phyloP scores from a whole-genome alignment of 1,139 yeast species.

The Saccharomycopsis hybrid region DNA sequence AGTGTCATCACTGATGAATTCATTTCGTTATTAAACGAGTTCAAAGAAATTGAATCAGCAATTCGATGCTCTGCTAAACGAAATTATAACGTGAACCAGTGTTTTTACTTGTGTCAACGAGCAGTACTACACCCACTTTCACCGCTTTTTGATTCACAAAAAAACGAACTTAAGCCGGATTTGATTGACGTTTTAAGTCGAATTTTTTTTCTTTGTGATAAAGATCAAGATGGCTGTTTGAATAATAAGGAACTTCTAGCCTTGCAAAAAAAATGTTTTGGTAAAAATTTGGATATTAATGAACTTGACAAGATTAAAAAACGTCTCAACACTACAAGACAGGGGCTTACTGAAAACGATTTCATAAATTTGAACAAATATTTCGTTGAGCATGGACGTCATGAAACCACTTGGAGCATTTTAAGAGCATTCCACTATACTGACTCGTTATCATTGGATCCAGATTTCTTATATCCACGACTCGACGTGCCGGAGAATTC shows the following conservation, averaged over 20 bases:
- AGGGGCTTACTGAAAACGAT: conserved; percentile 68
- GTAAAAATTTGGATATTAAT: conserved; percentile 45
- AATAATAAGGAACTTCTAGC: conserved; percentile 61
- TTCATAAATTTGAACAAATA: conserved; percentile 70
- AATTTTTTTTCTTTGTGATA: conserved; percentile 78
- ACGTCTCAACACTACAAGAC: conserved; percentile 27
- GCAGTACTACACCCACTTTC: conserved; percentile 93
- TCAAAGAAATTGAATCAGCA: conserved; percentile 90
- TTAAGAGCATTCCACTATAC: conserved; percentile 83
- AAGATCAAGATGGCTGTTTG: conserved; percentile 81
- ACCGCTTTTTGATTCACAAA: conserved; percentile 89
- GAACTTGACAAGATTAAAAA: conserved; percentile 47
- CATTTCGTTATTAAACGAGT: conserved; percentile 79
- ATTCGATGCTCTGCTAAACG: conserved; percentile 79
- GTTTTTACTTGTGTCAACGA: conserved; percentile 85
- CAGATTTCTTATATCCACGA: conserved; percentile 68
- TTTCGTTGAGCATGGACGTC: conserved; percentile 86
- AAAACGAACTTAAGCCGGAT: conserved; percentile 70
- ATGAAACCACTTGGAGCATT: conserved; percentile 96
- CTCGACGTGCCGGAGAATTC: conserved; percentile 71
- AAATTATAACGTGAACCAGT: conserved; percentile 76
- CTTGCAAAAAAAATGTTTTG: conserved; percentile 72
- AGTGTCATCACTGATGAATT: conserved; percentile 59
- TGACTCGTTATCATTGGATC: conserved; percentile 79
- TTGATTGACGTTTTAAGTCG: conserved; percentile 73